phyloP scores from a whole-genome alignment of 1,139 yeast species.

The Kazachstania sp. region DNA sequence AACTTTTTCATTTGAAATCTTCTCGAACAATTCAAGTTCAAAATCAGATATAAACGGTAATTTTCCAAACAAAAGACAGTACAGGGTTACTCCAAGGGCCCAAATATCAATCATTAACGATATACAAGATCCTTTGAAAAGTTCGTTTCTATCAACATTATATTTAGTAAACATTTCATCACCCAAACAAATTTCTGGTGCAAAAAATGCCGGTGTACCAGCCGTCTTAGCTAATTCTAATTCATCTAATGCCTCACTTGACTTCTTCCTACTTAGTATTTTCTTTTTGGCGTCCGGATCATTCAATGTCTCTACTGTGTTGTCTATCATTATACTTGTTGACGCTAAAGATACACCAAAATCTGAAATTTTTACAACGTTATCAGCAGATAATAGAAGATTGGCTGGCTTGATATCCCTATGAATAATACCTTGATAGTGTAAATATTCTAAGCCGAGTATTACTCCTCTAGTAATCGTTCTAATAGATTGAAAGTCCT shows the following conservation, averaged over 20 bases:
- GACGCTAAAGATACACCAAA: constrained; percentile 93
- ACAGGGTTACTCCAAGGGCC: constrained; percentile 93
- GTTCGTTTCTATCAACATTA: constrained; percentile 21
- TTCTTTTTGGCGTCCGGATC: constrained; percentile 1
- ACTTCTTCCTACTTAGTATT: constrained; percentile 37
- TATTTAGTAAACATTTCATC: constrained; percentile 13
- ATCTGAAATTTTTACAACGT: constrained; percentile 84
- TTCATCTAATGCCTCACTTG: constrained; percentile 40
- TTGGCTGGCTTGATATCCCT: constrained; percentile 98
- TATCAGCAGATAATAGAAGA: constrained; percentile 61
- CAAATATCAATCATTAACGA: constrained; percentile 74
- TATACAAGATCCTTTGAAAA: constrained; percentile 33
- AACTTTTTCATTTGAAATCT: constrained; percentile 58
- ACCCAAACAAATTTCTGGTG: constrained; percentile 15
- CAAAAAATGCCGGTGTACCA: constrained; percentile 72
- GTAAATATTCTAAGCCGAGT: constrained; percentile 85
- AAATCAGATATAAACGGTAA: constrained; percentile 87
- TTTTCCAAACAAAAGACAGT: constrained; percentile 78
- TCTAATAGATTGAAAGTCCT: constrained; percentile 59
- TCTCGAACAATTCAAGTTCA: constrained; percentile 79
- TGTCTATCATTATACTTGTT: constrained; percentile 24
- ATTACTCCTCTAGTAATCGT: constrained; percentile 76
- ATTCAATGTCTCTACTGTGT: constrained; percentile 1
- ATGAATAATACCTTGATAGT: constrained; percentile 88
- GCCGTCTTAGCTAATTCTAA: constrained; percentile 83